Percentiles rank a stretch among this genome's conserved stretches.
These are phyloP conservation scores for Paspalum notatum DNA, from an alignment of 176 grass and related monocot genomes.

Conservation along the genomic window DNA sequence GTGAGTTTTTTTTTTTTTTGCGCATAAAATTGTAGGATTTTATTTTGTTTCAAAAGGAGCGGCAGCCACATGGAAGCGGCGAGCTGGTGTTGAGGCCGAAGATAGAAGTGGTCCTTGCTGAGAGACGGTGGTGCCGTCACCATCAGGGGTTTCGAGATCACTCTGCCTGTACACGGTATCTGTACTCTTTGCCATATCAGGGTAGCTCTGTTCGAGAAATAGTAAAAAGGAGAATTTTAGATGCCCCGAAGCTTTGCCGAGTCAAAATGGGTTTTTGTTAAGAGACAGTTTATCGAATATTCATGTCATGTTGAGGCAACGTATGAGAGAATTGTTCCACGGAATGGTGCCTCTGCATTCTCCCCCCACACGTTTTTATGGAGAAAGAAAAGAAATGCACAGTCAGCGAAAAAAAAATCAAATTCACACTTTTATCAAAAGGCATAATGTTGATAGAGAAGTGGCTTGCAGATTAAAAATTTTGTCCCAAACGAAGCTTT, in stretches of 20 bases:
- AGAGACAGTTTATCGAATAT: neutral
- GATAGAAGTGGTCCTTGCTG: conserved; percentile 14
- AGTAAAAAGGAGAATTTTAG: neutral
- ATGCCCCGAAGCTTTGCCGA: neutral
- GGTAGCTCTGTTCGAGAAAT: neutral
- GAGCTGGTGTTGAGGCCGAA: neutral
- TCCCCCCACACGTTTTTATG: neutral
- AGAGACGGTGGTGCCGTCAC: neutral
- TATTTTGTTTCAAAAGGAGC: conserved; percentile 21
- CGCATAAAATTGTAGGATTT: conserved; percentile 4
- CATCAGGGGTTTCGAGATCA: neutral
- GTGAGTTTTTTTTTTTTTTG: neutral
- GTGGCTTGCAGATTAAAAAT: neutral
- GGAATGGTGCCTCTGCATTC: neutral
- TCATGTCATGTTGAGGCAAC: too few species aligned
- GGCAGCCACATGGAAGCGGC: neutral
- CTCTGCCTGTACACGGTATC: too few species aligned
- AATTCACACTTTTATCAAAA: neutral
- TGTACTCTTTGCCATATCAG: neutral
- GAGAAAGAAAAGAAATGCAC: neutral
- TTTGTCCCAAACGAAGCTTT: neutral
- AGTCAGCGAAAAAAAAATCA: neutral
- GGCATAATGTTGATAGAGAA: neutral
- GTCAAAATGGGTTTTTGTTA: neutral
- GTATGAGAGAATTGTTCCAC: neutral